These are phyloP conservation scores for Phyllosticta citrichinensis DNA, from an alignment of 2,329 filamentous ascomycete species.

Conservation along the genomic window DNA sequence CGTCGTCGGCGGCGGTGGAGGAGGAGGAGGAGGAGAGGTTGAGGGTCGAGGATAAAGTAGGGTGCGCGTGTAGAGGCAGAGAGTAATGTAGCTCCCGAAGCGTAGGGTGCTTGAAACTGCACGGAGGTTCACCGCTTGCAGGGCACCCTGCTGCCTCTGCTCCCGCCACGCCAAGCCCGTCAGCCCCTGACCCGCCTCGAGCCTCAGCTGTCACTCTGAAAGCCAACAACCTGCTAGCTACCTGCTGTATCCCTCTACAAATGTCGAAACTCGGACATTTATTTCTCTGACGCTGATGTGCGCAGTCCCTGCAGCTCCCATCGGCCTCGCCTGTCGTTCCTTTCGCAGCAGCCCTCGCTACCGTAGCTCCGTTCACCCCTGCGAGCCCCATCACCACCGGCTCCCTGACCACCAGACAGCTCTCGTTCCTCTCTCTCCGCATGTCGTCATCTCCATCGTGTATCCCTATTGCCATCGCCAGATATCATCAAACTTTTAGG, in stretches of 20 bases:
- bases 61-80: background rate
- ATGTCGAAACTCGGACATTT: background rate
- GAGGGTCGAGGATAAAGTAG: background rate
- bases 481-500: constrained; percentile 6
- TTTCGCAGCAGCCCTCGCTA: background rate
- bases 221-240: background rate
- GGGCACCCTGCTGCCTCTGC: background rate
- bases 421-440: background rate
- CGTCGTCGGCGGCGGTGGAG: too few relatives aligned
- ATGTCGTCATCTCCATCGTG: constrained; percentile 4
- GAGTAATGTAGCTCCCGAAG: background rate
- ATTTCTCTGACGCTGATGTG: background rate
- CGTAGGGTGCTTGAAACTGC: background rate
- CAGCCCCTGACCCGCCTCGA: background rate
- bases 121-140: background rate
- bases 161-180: background rate
- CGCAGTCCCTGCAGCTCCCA: background rate
- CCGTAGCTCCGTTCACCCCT: background rate
- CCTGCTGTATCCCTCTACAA: background rate
- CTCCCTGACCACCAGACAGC: background rate
- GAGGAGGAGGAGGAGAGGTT: background rate
- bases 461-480: constrained; percentile 5
- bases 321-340: background rate
- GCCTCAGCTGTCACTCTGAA: background rate
- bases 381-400: background rate